These are phyloP conservation scores for Verbena officinalis DNA, from an alignment of 257 asterid species.

Conservation along the genomic window DNA sequence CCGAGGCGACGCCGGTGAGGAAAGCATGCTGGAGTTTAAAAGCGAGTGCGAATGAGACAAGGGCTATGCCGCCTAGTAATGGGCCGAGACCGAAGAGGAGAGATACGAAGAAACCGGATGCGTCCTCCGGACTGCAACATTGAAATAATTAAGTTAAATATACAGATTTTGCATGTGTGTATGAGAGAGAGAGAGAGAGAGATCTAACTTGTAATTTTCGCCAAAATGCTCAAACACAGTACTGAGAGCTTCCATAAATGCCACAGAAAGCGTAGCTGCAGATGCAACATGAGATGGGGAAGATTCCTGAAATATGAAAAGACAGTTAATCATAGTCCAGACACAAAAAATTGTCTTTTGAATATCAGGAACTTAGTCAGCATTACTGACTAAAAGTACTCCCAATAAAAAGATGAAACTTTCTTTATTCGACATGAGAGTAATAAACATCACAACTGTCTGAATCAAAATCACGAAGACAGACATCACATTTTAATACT, in stretches of 20 bases:
- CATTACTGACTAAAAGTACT: too few relatives aligned
- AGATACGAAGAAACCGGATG: constrained; percentile 88
- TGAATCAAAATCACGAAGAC: too few relatives aligned
- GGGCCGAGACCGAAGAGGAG: constrained; percentile 93
- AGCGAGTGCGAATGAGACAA: constrained; percentile 78
- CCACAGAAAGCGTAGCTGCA: constrained; percentile 94
- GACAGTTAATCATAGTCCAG: neutral
- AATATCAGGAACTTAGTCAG: too few relatives aligned
- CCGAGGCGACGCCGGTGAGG: constrained; percentile 90
- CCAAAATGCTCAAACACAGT: constrained; percentile 72
- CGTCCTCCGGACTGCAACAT: constrained; percentile 83
- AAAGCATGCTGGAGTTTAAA: constrained; percentile 87
- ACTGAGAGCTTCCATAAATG: constrained; percentile 93
- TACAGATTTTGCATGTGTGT: neutral
- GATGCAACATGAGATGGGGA: constrained; percentile 94
- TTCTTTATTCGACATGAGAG: too few relatives aligned
- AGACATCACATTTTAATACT: too few relatives aligned
- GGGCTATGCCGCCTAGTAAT: constrained; percentile 80
- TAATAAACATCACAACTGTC: too few relatives aligned
- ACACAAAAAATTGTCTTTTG: constrained; percentile 2
- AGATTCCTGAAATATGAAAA: constrained; percentile 58
- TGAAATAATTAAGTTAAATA: constrained; percentile 17
- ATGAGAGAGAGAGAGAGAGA: neutral
- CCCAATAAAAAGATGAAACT: too few relatives aligned
- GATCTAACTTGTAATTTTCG: constrained; percentile 65